Conservation (phyloP, 2,329 filamentous ascomycete species). For the Macrophomina tecta region DNA sequence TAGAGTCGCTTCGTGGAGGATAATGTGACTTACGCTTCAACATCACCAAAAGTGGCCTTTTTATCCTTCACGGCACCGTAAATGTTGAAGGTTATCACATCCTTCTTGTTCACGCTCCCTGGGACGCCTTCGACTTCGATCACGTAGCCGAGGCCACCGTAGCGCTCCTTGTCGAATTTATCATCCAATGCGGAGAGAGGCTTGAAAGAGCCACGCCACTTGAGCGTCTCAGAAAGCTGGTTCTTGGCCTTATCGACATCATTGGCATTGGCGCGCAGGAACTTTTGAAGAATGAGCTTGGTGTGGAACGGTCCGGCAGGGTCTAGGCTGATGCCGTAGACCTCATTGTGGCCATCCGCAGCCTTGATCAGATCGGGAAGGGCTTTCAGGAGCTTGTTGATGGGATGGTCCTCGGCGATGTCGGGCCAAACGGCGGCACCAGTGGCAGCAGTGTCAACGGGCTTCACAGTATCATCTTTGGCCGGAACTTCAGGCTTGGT, state of each 20-base stretch:
- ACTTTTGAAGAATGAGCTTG: slow-evolving; percentile 88
- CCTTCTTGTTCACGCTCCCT: slow-evolving; percentile 61
- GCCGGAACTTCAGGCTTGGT: neutral
- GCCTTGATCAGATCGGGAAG: slow-evolving; percentile 64
- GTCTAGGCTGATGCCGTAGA: slow-evolving; percentile 79
- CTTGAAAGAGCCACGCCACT: slow-evolving; percentile 81
- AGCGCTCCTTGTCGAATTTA: slow-evolving; percentile 71
- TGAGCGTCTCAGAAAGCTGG: slow-evolving; percentile 78
- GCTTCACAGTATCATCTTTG: neutral
- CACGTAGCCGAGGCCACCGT: slow-evolving; percentile 79
- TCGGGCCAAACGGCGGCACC: slow-evolving; percentile 42
- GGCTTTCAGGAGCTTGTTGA: slow-evolving; percentile 63
- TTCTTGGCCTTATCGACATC: slow-evolving; percentile 75
- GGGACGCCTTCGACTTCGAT: slow-evolving; percentile 68
- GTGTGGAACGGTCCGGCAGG: slow-evolving; percentile 68
- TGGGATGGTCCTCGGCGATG: slow-evolving; percentile 45
- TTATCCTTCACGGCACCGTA: slow-evolving; percentile 87
- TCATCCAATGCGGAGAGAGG: slow-evolving; percentile 69
- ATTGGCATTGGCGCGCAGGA: slow-evolving; percentile 85
- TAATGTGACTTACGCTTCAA: slow-evolving; percentile 70
- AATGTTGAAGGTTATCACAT: slow-evolving; percentile 87
- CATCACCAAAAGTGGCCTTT: slow-evolving; percentile 78
- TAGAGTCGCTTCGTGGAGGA: neutral
- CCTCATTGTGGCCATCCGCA: slow-evolving; percentile 69
- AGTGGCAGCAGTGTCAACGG: neutral